Conservation (phyloP, 1,139 yeast species). For the Keqinozyma sinolaborantium region DNA sequence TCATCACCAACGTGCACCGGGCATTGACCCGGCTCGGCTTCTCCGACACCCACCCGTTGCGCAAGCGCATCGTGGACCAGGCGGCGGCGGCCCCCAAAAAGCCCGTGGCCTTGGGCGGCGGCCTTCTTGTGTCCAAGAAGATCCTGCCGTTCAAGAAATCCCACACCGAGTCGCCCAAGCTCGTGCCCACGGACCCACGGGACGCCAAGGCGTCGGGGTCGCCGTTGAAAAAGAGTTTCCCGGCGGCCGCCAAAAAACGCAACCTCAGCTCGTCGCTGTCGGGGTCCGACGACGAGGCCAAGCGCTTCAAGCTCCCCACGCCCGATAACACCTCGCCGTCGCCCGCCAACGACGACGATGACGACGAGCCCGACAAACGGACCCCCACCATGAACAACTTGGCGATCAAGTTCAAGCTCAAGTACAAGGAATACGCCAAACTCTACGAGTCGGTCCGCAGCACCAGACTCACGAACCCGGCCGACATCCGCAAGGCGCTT, state of each 20-base stretch:
- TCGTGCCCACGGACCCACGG: conserved; percentile 2
- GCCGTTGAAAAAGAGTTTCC: conserved; percentile 3
- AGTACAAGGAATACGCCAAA: conserved; percentile 37
- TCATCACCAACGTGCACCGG: conserved; percentile 32
- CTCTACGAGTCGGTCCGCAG: conserved; percentile 22
- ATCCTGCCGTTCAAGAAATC: conserved; percentile 10
- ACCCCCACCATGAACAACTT: conserved; percentile 22
- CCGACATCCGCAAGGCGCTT: conserved; percentile 18
- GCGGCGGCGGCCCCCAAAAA: neutral
- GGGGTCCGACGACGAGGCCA: conserved; percentile 17
- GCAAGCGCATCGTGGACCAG: conserved; percentile 30
- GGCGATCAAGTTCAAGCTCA: conserved; percentile 32
- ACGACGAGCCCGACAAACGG: conserved; percentile 7
- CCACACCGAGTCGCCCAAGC: conserved; percentile 11
- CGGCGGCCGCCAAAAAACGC: conserved; percentile 5
- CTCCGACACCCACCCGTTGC: conserved; percentile 43
- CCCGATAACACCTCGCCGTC: conserved; percentile 30
- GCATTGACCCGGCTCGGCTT: conserved; percentile 44
- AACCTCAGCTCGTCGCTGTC: conserved; percentile 11
- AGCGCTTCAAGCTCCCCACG: conserved; percentile 8
- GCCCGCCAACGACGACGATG: conserved; percentile 20
- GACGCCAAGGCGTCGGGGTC: conserved; percentile 1
- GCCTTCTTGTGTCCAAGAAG: conserved; percentile 11
- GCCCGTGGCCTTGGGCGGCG: conserved; percentile 15
- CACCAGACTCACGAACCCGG: conserved; percentile 9